Conservation (phyloP, 1,284 basidiomycete species). For the Golubevia sp. region DNA sequence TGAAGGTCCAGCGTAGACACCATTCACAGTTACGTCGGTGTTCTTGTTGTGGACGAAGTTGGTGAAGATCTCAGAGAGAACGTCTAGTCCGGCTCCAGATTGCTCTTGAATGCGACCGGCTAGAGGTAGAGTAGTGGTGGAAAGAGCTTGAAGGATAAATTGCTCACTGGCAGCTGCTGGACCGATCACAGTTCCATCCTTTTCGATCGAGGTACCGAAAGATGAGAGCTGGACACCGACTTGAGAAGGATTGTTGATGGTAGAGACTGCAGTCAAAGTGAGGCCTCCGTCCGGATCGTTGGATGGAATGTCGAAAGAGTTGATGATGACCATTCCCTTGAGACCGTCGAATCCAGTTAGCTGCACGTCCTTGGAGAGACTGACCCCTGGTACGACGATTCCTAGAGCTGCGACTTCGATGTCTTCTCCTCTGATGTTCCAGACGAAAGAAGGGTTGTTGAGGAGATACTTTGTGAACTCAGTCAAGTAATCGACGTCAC, state of each 20-base stretch:
- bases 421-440: slow-evolving; percentile 46
- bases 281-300: slow-evolving; percentile 60
- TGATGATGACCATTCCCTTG: slow-evolving; percentile 44
- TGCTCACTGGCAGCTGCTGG: slow-evolving; percentile 33
- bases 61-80: slow-evolving; percentile 49
- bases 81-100: slow-evolving; percentile 28
- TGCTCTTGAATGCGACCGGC: slow-evolving; percentile 47
- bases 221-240: slow-evolving; percentile 52
- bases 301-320: slow-evolving; percentile 52
- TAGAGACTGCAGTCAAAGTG: slow-evolving; percentile 41
- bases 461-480: slow-evolving; percentile 46
- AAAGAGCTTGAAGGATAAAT: slow-evolving; percentile 46
- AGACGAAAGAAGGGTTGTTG: slow-evolving; percentile 49
- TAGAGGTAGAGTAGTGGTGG: slow-evolving; percentile 42
- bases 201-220: slow-evolving; percentile 41
- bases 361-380: slow-evolving; percentile 51
- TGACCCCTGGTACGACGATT: slow-evolving; percentile 31
- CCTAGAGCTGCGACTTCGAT: slow-evolving; percentile 47
- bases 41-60: slow-evolving; percentile 44
- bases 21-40: slow-evolving; percentile 37
- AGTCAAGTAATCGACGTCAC: slow-evolving; percentile 47
- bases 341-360: slow-evolving; percentile 53
- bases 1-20: slow-evolving; percentile 48
- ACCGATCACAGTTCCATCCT: slow-evolving; percentile 39
- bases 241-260: slow-evolving; percentile 56